Evolutionary conservation across 257 asterid species (phyloP).

Genomic region (Nemophila menziesii): DNA sequence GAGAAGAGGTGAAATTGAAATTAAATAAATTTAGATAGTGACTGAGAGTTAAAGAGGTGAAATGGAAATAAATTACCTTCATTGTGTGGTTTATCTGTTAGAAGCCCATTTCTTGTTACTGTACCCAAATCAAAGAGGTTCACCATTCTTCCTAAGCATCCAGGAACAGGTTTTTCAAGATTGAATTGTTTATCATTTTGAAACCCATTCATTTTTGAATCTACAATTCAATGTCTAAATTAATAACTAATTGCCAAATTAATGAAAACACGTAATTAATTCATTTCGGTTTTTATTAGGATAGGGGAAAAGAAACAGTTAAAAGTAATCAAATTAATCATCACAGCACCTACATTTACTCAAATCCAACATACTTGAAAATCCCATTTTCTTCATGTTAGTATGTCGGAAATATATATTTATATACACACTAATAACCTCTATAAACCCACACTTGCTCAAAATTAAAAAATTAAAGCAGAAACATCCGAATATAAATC

Average conservation of each 20-base stretch:
- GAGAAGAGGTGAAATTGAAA: conserved; percentile 56
- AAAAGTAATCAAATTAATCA: background rate
- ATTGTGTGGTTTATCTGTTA: conserved; percentile 62
- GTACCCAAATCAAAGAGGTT: conserved; percentile 67
- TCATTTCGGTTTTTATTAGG: no score
- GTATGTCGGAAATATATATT: background rate
- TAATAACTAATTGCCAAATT: background rate
- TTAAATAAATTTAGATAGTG: background rate
- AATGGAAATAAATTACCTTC: conserved; percentile 38
- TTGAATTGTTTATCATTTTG: conserved; percentile 25
- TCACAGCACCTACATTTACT: background rate
- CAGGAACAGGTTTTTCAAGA: conserved; percentile 47
- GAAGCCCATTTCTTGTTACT: conserved; percentile 53
- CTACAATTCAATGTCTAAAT: conserved; percentile 21
- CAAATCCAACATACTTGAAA: no score
- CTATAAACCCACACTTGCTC: conserved; percentile 6
- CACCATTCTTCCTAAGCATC: conserved; percentile 92
- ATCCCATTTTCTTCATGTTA: background rate
- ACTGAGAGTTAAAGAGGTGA: background rate
- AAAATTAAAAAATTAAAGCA: background rate
- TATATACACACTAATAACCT: background rate
- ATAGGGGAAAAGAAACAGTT: background rate
- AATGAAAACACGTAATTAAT: background rate
- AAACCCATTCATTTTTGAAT: conserved; percentile 59
- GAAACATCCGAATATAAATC: background rate